Conservation (phyloP, 257 asterid species). For the Solanum lycopersicoides region DNA sequence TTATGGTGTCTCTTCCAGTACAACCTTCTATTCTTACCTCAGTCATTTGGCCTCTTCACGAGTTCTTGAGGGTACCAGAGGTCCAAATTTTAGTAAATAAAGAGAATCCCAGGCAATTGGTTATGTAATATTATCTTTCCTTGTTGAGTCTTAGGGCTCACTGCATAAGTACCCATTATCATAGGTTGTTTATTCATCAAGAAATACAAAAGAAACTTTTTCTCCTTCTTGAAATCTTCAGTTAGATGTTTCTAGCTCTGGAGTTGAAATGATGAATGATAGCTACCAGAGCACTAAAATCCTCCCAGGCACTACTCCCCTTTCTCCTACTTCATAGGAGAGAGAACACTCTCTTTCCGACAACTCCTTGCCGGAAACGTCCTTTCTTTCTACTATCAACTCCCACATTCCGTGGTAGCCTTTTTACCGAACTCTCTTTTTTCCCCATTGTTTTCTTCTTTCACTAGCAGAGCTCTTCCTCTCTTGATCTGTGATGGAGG, state of each 20-base stretch:
- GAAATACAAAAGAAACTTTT: background rate
- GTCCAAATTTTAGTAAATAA: background rate
- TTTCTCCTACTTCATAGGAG: too few relatives aligned
- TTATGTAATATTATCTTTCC: background rate
- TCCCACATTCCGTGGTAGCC: too few relatives aligned
- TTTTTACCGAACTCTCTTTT: too few relatives aligned
- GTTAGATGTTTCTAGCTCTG: background rate
- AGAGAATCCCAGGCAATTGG: background rate
- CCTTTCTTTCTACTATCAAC: too few relatives aligned
- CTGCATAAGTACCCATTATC: background rate
- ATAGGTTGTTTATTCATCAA: background rate
- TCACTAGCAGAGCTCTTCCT: too few relatives aligned
- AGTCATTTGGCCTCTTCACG: background rate
- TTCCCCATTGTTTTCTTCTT: too few relatives aligned
- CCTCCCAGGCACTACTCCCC: too few relatives aligned
- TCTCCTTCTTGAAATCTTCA: background rate
- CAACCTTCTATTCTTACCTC: background rate
- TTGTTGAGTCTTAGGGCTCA: background rate
- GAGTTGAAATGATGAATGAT: too few relatives aligned
- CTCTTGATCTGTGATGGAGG: background rate
- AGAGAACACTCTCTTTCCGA: too few relatives aligned
- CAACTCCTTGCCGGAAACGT: too few relatives aligned
- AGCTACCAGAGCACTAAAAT: too few relatives aligned
- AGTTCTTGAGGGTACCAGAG: background rate
- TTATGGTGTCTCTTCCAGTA: background rate